These are phyloP conservation scores for Phoenix dactylifera DNA, from an alignment of 176 grass and related monocot species.

Conservation along the genomic window DNA sequence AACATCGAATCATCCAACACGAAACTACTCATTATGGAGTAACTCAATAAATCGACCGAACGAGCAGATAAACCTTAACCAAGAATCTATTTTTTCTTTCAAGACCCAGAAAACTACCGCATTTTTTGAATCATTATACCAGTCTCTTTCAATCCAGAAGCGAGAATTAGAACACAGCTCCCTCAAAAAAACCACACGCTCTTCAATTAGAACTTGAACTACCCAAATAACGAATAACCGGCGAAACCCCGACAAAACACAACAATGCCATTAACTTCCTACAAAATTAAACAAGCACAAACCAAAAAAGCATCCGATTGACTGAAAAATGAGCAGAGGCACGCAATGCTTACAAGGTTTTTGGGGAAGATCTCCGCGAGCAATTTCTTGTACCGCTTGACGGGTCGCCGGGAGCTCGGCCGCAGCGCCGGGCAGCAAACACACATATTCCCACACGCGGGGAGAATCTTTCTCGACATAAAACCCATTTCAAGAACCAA, in stretches of 20 bases:
- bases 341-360: constrained; percentile 38
- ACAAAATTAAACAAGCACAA: background rate
- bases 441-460: constrained; percentile 91
- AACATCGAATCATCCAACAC: too few species aligned
- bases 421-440: constrained; percentile 92
- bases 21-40: too few species aligned
- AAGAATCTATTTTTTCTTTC: too few species aligned
- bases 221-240: too few species aligned
- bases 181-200: too few species aligned
- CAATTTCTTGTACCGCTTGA: constrained; percentile 99
- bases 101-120: too few species aligned
- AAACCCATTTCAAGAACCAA: constrained; percentile 51
- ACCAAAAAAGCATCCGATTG: background rate
- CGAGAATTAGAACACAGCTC: too few species aligned
- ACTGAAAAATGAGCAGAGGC: constrained; percentile 5
- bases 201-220: too few species aligned
- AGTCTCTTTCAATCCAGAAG: too few species aligned
- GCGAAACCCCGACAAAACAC: background rate
- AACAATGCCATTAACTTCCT: background rate
- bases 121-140: too few species aligned
- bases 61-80: too few species aligned
- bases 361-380: constrained; percentile 96
- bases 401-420: constrained; percentile 81
- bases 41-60: too few species aligned
- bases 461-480: constrained; percentile 68